phyloP scores from a whole-genome alignment of 495 filamentous ascomycete genomes.

The Usnea hakonensis region DNA sequence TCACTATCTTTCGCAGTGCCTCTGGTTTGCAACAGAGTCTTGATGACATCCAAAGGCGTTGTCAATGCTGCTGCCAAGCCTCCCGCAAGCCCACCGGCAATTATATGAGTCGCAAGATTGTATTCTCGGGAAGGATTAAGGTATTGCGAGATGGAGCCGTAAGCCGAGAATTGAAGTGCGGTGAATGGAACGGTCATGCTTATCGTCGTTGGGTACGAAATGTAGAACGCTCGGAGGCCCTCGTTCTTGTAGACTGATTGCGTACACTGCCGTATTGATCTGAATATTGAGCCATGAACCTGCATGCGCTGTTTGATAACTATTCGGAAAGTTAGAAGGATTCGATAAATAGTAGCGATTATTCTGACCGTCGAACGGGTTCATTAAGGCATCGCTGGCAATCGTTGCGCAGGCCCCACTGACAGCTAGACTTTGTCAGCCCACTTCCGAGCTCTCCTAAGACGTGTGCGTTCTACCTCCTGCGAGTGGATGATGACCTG shows the following conservation, averaged over 20 bases:
- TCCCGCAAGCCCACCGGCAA: constrained; percentile 84
- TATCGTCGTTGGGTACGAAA: constrained; percentile 95
- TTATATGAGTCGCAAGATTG: constrained; percentile 86
- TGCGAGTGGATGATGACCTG: constrained; percentile 87
- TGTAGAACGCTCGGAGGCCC: constrained; percentile 88
- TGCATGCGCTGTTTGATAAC: constrained; percentile 99
- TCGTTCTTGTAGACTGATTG: constrained; percentile 77
- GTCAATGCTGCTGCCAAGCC: constrained; percentile 89
- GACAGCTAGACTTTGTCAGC: constrained; percentile 50
- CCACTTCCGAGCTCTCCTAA: neutral
- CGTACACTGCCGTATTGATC: constrained; percentile 76
- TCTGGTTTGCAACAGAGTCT: constrained; percentile 90
- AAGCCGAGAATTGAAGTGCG: constrained; percentile 90
- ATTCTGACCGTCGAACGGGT: constrained; percentile 91
- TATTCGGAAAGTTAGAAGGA: constrained; percentile 32
- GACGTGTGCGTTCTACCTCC: constrained; percentile 52
- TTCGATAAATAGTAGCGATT: neutral
- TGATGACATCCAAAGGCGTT: constrained; percentile 94
- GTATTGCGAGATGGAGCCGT: constrained; percentile 89
- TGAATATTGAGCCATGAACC: constrained; percentile 88
- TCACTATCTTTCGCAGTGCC: constrained; percentile 74
- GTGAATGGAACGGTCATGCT: constrained; percentile 99
- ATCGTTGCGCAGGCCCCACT: constrained; percentile 94
- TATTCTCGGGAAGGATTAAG: constrained; percentile 80
- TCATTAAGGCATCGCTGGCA: constrained; percentile 97